Evolutionary conservation across 495 filamentous ascomycete species (phyloP).

Genomic region (Daldinia decipiens): DNA sequence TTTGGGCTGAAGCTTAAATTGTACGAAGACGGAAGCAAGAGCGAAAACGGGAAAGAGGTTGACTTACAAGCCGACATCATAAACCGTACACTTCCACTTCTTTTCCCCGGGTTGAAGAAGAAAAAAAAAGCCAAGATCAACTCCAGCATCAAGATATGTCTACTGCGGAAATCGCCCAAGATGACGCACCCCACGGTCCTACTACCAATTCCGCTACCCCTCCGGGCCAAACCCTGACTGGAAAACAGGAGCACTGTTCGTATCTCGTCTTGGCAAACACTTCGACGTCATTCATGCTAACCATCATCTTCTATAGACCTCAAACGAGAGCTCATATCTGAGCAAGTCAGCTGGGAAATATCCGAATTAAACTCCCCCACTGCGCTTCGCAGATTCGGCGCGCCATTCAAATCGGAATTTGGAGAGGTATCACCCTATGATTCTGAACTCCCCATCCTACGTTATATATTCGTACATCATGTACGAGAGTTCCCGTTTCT

Average conservation of each 20-base stretch:
- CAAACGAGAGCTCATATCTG: conserved; percentile 91
- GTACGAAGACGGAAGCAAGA: conserved; percentile 7
- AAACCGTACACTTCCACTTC: background rate
- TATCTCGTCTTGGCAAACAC: conserved; percentile 12
- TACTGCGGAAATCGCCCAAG: conserved; percentile 35
- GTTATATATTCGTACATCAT: conserved; percentile 98
- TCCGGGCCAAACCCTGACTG: conserved; percentile 69
- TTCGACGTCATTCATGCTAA: conserved; percentile 41
- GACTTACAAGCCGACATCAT: background rate
- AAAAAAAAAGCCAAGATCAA: conserved; percentile 8
- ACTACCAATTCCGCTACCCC: conserved; percentile 28
- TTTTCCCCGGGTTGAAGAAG: conserved; percentile 3
- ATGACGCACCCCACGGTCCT: conserved; percentile 35
- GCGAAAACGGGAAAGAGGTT: conserved; percentile 7
- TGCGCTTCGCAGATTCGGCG: conserved; percentile 92
- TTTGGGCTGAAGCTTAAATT: conserved; percentile 6
- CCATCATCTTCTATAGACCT: conserved; percentile 70
- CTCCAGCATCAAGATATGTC: conserved; percentile 39
- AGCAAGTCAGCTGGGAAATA: conserved; percentile 90
- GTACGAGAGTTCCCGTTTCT: conserved; percentile 97
- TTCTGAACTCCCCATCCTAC: conserved; percentile 90
- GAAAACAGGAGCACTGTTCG: conserved; percentile 98
- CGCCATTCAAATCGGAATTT: conserved; percentile 89
- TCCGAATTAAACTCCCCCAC: conserved; percentile 92
- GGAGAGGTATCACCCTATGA: conserved; percentile 94